Conservation (phyloP, 2,329 filamentous ascomycete species). For the Fusarium brevicatenulatum region DNA sequence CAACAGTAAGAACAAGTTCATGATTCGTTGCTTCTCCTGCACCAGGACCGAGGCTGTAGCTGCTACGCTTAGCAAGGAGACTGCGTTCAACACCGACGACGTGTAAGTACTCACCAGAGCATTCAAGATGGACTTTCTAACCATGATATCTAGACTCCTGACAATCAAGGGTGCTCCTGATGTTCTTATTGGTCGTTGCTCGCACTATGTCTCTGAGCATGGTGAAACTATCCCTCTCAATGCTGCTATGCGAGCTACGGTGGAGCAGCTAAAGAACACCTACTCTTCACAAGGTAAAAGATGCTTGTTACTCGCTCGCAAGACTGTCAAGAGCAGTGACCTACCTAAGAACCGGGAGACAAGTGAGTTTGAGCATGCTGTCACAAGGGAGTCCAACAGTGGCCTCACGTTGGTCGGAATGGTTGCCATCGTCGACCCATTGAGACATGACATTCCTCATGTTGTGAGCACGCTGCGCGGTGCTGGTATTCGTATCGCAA, state of each 20-base stretch:
- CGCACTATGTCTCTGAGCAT: slow-evolving; percentile 7
- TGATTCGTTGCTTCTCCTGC: slow-evolving; percentile 58
- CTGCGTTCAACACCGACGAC: neutral
- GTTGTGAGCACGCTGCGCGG: slow-evolving; percentile 73
- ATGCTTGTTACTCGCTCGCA: slow-evolving; percentile 1
- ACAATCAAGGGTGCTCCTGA: slow-evolving; percentile 86
- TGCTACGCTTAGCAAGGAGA: slow-evolving; percentile 27
- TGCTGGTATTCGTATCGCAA: slow-evolving; percentile 80
- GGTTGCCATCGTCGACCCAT: slow-evolving; percentile 81
- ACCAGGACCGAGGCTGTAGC: slow-evolving; percentile 58
- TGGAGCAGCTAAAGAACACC: neutral
- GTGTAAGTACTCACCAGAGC: neutral
- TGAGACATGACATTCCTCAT: slow-evolving; percentile 75
- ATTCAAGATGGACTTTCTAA: neutral
- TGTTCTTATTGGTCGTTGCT: slow-evolving; percentile 68
- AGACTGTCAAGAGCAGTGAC: fast-evolving
- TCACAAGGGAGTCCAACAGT: neutral
- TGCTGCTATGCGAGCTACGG: neutral
- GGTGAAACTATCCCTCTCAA: neutral
- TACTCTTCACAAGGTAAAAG: slow-evolving; percentile 16
- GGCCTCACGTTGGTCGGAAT: slow-evolving; percentile 77
- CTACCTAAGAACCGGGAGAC: slow-evolving; percentile 59
- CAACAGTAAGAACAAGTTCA: slow-evolving; percentile 87
- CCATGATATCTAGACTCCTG: slow-evolving; percentile 56
- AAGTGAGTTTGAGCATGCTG: slow-evolving; percentile 69